These are phyloP conservation scores for Citrus hindsii DNA, from an alignment of 345 rosid species.

Conservation along the genomic window DNA sequence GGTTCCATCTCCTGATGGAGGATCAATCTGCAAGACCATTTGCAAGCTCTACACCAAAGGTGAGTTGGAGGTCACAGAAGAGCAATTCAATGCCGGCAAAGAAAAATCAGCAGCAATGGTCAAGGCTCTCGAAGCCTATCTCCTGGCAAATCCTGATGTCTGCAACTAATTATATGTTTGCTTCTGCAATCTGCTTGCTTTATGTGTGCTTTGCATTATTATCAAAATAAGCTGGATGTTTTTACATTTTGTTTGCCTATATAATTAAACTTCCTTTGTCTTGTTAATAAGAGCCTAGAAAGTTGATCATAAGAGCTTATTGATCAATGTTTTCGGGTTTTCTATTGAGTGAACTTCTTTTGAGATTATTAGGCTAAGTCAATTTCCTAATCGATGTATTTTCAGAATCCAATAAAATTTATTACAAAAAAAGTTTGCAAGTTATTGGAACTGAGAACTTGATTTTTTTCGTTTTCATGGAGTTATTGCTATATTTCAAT, in stretches of 20 bases:
- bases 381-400: not conserved
- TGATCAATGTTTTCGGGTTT: not conserved
- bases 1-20: constrained; percentile 20
- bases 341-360: not conserved
- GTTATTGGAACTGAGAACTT: no score
- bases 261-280: no score
- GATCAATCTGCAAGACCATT: constrained; percentile 17
- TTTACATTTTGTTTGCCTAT: no score
- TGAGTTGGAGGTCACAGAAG: constrained; percentile 23
- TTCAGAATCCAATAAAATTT: not conserved
- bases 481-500: no score
- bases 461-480: not conserved
- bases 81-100: constrained; percentile 9
- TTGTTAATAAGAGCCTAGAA: not conserved
- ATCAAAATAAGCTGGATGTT: not conserved
- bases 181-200: not conserved
- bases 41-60: constrained; percentile 20
- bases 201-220: not conserved
- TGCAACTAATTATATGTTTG: not conserved
- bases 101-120: not conserved
- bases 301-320: not conserved
- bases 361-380: not conserved
- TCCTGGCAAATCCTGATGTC: not conserved
- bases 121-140: not conserved
- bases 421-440: no score